A percentile compares a stretch with the other conserved stretches of the same genome.
Conservation (phyloP, 495 filamentous ascomycete genomes). For the Hypoxylon lienhwacheense region DNA sequence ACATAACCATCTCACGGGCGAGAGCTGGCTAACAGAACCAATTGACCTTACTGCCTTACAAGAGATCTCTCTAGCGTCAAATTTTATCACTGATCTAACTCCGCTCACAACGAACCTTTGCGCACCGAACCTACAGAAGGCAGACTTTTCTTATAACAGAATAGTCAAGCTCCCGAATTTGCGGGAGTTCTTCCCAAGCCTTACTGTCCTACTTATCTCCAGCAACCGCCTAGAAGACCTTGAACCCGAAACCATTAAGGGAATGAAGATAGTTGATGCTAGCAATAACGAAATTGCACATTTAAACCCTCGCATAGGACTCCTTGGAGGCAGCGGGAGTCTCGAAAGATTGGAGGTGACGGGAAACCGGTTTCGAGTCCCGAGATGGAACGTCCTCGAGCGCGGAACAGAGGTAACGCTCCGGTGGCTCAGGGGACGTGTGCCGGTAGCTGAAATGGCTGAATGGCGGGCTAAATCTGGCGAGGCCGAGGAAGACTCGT, state of each 20-base stretch:
- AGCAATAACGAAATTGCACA: slow-evolving; percentile 78
- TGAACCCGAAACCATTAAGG: slow-evolving; percentile 70
- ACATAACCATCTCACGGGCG: slow-evolving; percentile 70
- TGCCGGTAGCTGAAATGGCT: slow-evolving; percentile 66
- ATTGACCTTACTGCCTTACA: slow-evolving; percentile 72
- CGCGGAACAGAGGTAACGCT: slow-evolving; percentile 87
- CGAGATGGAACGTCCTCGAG: slow-evolving; percentile 81
- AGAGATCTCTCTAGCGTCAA: slow-evolving; percentile 70
- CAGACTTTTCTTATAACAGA: slow-evolving; percentile 81
- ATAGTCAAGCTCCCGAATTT: slow-evolving; percentile 64
- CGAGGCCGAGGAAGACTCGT: slow-evolving; percentile 38
- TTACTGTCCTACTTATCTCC: slow-evolving; percentile 67
- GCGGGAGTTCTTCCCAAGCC: slow-evolving; percentile 60
- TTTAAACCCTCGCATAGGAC: slow-evolving; percentile 75
- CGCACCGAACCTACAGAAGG: slow-evolving; percentile 69
- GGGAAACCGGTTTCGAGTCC: slow-evolving; percentile 83
- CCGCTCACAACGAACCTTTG: slow-evolving; percentile 63
- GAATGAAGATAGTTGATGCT: slow-evolving; percentile 74
- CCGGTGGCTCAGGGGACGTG: slow-evolving; percentile 76
- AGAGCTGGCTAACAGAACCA: slow-evolving; percentile 59
- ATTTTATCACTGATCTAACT: slow-evolving; percentile 66
- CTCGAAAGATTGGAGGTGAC: slow-evolving; percentile 63
- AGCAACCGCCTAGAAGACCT: slow-evolving; percentile 77
- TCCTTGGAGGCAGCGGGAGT: slow-evolving; percentile 63
- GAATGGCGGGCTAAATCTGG: slow-evolving; percentile 48